Conservation (phyloP, 352 stramenopile genomes). For the Globisporangium paroecandrum region DNA sequence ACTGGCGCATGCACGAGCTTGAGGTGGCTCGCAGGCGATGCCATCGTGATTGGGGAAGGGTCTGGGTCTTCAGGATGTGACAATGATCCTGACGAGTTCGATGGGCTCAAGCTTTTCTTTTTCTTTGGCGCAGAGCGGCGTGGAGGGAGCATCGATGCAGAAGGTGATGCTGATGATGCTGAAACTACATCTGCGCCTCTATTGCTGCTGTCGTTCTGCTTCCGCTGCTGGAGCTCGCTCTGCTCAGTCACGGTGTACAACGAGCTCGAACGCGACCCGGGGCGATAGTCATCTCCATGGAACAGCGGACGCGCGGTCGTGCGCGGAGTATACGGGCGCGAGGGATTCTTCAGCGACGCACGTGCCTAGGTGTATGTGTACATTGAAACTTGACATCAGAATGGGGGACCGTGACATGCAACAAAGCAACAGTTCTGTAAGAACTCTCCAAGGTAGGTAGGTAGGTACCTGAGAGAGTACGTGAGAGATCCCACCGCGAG, state of each 20-base stretch:
- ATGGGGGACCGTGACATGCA: not conserved
- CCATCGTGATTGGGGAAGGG: not conserved
- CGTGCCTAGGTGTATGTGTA: slow-evolving; percentile 33
- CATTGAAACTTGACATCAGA: not conserved
- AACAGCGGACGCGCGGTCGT: slow-evolving; percentile 57
- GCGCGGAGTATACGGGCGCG: slow-evolving; percentile 72
- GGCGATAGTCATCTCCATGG: slow-evolving; percentile 75
- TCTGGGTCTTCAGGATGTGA: slow-evolving; percentile 4
- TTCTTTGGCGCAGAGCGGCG: slow-evolving; percentile 2
- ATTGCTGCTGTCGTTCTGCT: slow-evolving; percentile 5
- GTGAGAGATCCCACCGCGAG: slow-evolving; percentile 70
- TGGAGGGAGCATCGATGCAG: slow-evolving; percentile 17
- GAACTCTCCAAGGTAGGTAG: no score
- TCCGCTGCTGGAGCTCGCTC: slow-evolving; percentile 24
- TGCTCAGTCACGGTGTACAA: slow-evolving; percentile 53
- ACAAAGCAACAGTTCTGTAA: not conserved
- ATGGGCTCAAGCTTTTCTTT: slow-evolving; percentile 9
- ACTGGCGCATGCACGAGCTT: slow-evolving; percentile 46
- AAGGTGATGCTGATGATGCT: slow-evolving; percentile 4
- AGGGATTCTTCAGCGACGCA: slow-evolving; percentile 78
- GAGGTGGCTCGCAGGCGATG: slow-evolving; percentile 15
- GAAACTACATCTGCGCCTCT: slow-evolving; percentile 4
- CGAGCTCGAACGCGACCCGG: slow-evolving; percentile 60
- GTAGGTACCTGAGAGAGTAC: slow-evolving; percentile 62
- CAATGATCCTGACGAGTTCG: not conserved